Evolutionary conservation across 2,329 filamentous ascomycete genomes (phyloP), one percentile per base, ranked within the genome.

Genomic region (Aspergillus bombycis): DNA sequence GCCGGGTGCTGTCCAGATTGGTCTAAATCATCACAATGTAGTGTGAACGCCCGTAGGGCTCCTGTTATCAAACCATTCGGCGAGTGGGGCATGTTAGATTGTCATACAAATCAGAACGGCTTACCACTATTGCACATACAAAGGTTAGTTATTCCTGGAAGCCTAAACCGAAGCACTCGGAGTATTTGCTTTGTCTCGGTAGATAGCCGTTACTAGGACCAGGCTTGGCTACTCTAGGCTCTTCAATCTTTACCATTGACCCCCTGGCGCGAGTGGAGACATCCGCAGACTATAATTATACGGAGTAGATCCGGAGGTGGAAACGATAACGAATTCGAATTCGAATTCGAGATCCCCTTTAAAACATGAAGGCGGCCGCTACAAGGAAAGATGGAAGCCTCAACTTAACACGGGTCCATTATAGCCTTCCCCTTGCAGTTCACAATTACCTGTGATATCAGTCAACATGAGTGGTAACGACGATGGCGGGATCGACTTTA

Each of bases 281-380:
- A 36, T 21, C 45, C 41, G 26, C 43, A 26, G 38, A 16, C 26
- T 48, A 50, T 56, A 36, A 56, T 41, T 34, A 38, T 32, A 56
- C 26, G 4, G 26, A 28, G 26, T 5, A 5, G 21, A 58, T 34
- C 21, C 21, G 45, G 34, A 11, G 34, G 19, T 32, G 53, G 56
- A 60, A 65, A 60, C 26, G 54, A 60, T 63, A 52, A 60, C 66
- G 65, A 64, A 55, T 61, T 64, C 68, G 65, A 64, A 55, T 61
- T 64, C 68, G 65, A 61, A 63, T 64, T 64, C 68, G 67, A 61
- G 46, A 10, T 8, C 9, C 6, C 9, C 19, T 19, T 50, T 19
- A 30, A 30, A 50, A 32, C 26, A 23, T 14, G 43, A 16, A 14
- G 4, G 23, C 11, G 43, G 12, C 43, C 43, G 23, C 23, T 23